A percentile compares a stretch with the other conserved stretches of the same genome.
Conservation (phyloP, 768 basidiomycete genomes). For the Boletus coccyginus region DNA sequence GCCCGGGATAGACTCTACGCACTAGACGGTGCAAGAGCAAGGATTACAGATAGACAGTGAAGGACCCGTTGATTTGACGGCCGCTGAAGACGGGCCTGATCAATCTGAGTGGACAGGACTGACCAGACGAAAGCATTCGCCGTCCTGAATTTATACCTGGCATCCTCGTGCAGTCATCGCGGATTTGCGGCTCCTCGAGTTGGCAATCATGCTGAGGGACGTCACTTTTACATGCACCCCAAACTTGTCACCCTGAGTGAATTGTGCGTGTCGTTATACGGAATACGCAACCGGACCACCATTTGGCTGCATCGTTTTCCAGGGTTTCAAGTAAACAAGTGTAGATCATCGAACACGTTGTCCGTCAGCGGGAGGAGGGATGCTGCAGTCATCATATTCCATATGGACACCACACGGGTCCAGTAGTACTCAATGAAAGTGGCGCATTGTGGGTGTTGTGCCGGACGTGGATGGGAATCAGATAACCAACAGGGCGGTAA, state of each 20-base stretch:
- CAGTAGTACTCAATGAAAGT: not conserved
- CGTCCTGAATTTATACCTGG: constrained; percentile 16
- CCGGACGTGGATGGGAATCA: not conserved
- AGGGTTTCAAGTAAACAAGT: not conserved
- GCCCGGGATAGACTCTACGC: not conserved
- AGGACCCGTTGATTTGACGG: not conserved
- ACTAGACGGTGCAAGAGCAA: constrained; percentile 1
- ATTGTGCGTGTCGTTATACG: not conserved
- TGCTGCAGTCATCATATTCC: not conserved
- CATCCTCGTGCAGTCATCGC: not conserved
- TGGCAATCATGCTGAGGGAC: no score
- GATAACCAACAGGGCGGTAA: not conserved
- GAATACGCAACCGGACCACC: not conserved
- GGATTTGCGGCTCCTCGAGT: not conserved
- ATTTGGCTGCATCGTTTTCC: not conserved
- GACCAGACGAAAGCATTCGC: not conserved
- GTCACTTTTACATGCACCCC: no score
- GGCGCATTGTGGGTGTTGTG: not conserved
- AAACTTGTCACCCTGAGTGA: not conserved
- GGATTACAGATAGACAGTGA: not conserved
- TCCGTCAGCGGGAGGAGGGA: not conserved
- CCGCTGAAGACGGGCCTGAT: not conserved
- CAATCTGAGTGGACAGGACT: not conserved
- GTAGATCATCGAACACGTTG: constrained; percentile 10
- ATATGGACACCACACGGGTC: not conserved